phyloP scores from a whole-genome alignment of 2,329 filamentous ascomycete species.

The Magnaporthiopsis rhizophila region DNA sequence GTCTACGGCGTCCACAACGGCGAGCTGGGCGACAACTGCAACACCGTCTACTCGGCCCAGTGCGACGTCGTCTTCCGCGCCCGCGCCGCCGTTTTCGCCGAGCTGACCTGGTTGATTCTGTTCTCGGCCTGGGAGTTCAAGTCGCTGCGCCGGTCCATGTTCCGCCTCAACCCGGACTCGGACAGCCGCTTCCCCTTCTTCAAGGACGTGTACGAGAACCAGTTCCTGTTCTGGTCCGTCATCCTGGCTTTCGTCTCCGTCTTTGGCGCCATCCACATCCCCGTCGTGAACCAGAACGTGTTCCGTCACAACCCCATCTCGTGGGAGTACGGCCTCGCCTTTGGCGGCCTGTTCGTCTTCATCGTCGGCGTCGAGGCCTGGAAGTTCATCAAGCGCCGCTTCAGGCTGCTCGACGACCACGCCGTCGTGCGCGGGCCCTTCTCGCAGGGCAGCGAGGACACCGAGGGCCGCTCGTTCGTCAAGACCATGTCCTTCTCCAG shows the following conservation, averaged over 20 bases:
- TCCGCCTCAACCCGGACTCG: conserved; percentile 53
- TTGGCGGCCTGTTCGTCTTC: conserved; percentile 56
- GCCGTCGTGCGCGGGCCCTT: conserved; percentile 42
- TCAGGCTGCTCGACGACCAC: conserved; percentile 42
- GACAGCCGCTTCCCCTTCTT: conserved; percentile 44
- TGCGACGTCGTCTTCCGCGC: conserved; percentile 60
- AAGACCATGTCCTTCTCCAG: conserved; percentile 45
- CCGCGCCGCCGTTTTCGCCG: conserved; percentile 64
- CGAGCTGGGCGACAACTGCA: conserved; percentile 54
- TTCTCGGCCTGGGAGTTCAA: conserved; percentile 75
- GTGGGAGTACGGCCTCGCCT: conserved; percentile 68
- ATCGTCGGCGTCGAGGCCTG: conserved; percentile 61
- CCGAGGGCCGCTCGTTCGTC: conserved; percentile 33
- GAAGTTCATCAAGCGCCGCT: conserved; percentile 59
- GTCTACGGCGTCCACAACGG: conserved; percentile 49
- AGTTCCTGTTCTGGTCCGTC: conserved; percentile 63
- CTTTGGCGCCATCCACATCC: conserved; percentile 65
- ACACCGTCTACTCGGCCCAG: conserved; percentile 44
- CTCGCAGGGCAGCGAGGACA: conserved; percentile 43
- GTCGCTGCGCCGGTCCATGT: conserved; percentile 62
- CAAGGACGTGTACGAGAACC: conserved; percentile 60
- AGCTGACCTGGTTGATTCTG: conserved; percentile 65
- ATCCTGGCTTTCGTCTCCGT: conserved; percentile 52
- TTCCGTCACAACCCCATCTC: conserved; percentile 65
- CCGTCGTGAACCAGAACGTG: conserved; percentile 58